Conservation (phyloP, 257 asterid species). For the Coffea canephora region DNA sequence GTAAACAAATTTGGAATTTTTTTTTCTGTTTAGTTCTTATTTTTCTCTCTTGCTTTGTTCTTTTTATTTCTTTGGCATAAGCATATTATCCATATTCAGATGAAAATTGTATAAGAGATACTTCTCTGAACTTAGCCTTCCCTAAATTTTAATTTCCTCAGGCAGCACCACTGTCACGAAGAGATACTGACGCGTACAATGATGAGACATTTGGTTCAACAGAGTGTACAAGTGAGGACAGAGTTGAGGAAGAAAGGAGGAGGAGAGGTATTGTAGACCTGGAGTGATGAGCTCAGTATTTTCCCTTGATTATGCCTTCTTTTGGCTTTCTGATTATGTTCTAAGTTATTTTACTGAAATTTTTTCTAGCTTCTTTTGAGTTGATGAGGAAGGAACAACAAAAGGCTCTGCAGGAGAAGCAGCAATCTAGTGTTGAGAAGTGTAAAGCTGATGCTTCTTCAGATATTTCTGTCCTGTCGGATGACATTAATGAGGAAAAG, state of each 20-base stretch:
- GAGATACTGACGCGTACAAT: conserved; percentile 63
- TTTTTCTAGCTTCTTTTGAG: conserved; percentile 76
- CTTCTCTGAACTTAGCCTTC: conserved; percentile 16
- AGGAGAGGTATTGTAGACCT: conserved; percentile 69
- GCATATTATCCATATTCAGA: neutral
- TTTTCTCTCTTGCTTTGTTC: neutral
- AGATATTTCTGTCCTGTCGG: conserved; percentile 39
- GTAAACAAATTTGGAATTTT: neutral
- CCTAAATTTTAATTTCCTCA: conserved; percentile 30
- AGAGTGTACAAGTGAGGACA: conserved; percentile 66
- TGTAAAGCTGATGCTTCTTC: conserved; percentile 39
- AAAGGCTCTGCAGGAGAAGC: conserved; percentile 81
- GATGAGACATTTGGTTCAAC: conserved; percentile 91
- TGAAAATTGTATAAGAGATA: conserved; percentile 4
- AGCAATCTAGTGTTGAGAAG: conserved; percentile 50
- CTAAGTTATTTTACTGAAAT: conserved; percentile 11
- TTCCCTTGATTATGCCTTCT: neutral
- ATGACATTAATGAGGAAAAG: conserved; percentile 49
- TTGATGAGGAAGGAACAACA: conserved; percentile 93
- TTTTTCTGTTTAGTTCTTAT: neutral
- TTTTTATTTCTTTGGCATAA: neutral
- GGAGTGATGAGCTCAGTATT: conserved; percentile 13
- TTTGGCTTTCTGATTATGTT: conserved; percentile 11
- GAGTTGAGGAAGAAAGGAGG: conserved; percentile 86
- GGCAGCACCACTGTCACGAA: conserved; percentile 76